A percentile compares a stretch with the other conserved stretches of the same genome.
Conservation (phyloP, 805 yeast genomes). For the Saccharomycopsis sp. region DNA sequence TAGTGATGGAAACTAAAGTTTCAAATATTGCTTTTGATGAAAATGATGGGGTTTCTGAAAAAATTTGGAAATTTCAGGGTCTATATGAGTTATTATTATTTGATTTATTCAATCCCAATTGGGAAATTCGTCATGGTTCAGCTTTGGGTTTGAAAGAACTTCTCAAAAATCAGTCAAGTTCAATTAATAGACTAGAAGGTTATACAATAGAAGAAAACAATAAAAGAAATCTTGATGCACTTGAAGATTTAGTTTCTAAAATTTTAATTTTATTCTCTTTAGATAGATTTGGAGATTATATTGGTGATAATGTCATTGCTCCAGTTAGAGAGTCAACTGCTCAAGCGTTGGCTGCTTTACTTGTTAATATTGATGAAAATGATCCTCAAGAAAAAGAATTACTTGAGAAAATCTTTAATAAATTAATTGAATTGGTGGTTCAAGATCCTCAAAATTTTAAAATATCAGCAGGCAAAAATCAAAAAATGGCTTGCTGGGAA, state of each 20-base stretch:
- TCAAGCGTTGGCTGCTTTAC: slow-evolving; percentile 82
- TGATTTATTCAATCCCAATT: slow-evolving; percentile 71
- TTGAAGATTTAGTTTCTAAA: slow-evolving; percentile 84
- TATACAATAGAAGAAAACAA: slow-evolving; percentile 53
- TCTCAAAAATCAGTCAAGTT: slow-evolving; percentile 66
- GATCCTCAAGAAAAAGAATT: slow-evolving; percentile 28
- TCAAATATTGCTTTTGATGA: slow-evolving; percentile 46
- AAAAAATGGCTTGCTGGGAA: slow-evolving; percentile 66
- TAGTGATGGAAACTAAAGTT: slow-evolving; percentile 72
- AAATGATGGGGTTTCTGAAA: slow-evolving; percentile 50
- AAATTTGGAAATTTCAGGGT: slow-evolving; percentile 93
- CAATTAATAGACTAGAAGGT: slow-evolving; percentile 75
- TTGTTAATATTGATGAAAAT: slow-evolving; percentile 54
- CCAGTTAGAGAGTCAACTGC: slow-evolving; percentile 97
- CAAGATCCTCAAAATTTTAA: slow-evolving; percentile 36
- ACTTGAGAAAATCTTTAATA: slow-evolving; percentile 51
- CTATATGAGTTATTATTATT: slow-evolving; percentile 71
- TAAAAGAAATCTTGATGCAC: slow-evolving; percentile 48
- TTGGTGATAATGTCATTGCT: slow-evolving; percentile 94
- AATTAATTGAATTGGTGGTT: slow-evolving; percentile 56
- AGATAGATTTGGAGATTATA: slow-evolving; percentile 95
- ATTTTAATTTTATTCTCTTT: slow-evolving; percentile 78
- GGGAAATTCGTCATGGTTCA: slow-evolving; percentile 97
- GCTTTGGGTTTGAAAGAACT: slow-evolving; percentile 87
- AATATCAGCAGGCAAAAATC: slow-evolving; percentile 32